A percentile compares a stretch with the other conserved stretches of the same genome.
These are phyloP conservation scores for Ceratobasidium sp. DNA, from an alignment of 1,284 basidiomycete species.

Conservation along the genomic window DNA sequence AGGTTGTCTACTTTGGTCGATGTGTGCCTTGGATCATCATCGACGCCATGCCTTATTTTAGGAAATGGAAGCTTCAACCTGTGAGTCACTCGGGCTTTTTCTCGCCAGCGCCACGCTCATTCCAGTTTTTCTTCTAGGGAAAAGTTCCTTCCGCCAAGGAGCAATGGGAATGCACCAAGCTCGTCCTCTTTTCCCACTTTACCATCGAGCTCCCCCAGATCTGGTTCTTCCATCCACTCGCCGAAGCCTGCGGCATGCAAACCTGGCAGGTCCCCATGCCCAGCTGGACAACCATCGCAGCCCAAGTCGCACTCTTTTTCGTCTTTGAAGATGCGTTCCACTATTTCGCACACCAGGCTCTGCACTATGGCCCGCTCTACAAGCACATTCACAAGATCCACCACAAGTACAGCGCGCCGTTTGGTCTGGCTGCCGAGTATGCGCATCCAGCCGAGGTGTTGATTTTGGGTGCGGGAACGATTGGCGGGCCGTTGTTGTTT, in stretches of 20 bases:
- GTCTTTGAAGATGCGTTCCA: conserved; percentile 97
- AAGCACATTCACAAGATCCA: conserved; percentile 98
- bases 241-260: conserved; percentile 88
- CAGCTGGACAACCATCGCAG: conserved; percentile 70
- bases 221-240: conserved; percentile 96
- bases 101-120: conserved; percentile 13
- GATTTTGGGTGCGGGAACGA: conserved; percentile 86
- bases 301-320: conserved; percentile 92
- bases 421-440: conserved; percentile 97
- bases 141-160: conserved; percentile 85
- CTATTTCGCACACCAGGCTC: conserved; percentile 86
- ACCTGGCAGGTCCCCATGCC: conserved; percentile 97
- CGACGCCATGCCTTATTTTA: conserved; percentile 93
- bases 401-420: conserved; percentile 97
- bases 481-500: conserved; percentile 88
- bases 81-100: conserved; percentile 51
- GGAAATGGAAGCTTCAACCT: conserved; percentile 94
- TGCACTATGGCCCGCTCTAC: conserved; percentile 93
- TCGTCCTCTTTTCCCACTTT: conserved; percentile 95
- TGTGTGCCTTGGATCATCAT: conserved; percentile 96
- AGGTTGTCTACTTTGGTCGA: conserved; percentile 98
- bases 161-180: conserved; percentile 97
- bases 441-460: conserved; percentile 95
- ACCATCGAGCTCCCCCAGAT: conserved; percentile 96
- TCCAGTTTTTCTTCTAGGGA: conserved; percentile 52